Evolutionary conservation across 495 filamentous ascomycete genomes (phyloP).

Genomic region (Aspergillus diversus): DNA sequence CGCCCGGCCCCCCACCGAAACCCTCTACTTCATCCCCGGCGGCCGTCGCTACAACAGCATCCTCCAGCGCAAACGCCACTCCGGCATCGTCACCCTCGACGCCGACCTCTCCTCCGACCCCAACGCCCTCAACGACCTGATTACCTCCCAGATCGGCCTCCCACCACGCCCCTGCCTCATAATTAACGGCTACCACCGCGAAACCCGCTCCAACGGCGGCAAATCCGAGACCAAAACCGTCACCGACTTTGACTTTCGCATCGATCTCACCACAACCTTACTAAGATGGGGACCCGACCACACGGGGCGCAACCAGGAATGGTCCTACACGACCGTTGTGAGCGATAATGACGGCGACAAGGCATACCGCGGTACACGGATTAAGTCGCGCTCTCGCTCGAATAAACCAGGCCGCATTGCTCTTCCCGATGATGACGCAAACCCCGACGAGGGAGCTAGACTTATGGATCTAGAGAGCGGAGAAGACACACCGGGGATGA

Average conservation of each 20-base stretch:
- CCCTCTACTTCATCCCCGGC: constrained; percentile 17
- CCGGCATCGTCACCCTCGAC: constrained; percentile 30
- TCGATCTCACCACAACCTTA: constrained; percentile 36
- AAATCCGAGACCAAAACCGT: constrained; percentile 37
- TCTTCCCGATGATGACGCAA: constrained; percentile 21
- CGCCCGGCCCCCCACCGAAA: not conserved
- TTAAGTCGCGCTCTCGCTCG: constrained; percentile 17
- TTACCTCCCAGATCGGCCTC: constrained; percentile 37
- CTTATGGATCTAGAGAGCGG: constrained; percentile 19
- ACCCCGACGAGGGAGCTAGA: constrained; percentile 14
- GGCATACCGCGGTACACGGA: constrained; percentile 37
- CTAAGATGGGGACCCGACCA: constrained; percentile 8
- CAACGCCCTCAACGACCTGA: constrained; percentile 29
- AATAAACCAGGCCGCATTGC: constrained; percentile 24
- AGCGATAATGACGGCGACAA: constrained; percentile 31
- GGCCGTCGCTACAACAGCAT: constrained; percentile 12
- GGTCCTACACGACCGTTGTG: constrained; percentile 30
- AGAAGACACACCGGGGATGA: constrained; percentile 25
- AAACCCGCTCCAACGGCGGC: constrained; percentile 31
- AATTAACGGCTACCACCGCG: constrained; percentile 39
- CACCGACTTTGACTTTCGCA: constrained; percentile 43
- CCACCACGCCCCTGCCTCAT: constrained; percentile 42
- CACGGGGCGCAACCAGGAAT: not conserved
- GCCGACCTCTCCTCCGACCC: constrained; percentile 31
- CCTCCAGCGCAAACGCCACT: constrained; percentile 18